Conservation (phyloP, 371 early-diverging fungal genomes). For the Mortierella sp. region DNA sequence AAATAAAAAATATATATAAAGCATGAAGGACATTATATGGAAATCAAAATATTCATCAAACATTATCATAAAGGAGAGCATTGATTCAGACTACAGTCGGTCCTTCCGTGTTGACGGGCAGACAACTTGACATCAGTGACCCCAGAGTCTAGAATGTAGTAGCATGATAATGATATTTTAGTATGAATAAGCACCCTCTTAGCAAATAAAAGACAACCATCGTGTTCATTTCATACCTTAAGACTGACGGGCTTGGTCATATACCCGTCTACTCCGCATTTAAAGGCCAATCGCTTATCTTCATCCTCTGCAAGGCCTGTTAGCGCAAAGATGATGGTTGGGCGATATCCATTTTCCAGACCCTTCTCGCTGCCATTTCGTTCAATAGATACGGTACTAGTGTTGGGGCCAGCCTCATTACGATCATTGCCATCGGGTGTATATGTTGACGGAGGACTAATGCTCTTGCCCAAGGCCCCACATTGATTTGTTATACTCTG, state of each 20-base stretch:
- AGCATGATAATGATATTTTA: background rate
- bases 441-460: background rate
- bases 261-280: constrained; percentile 61
- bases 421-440: background rate
- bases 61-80: background rate
- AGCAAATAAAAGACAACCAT: background rate
- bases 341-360: constrained; percentile 23
- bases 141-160: constrained; percentile 6
- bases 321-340: constrained; percentile 57
- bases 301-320: constrained; percentile 58
- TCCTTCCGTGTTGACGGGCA: constrained; percentile 5
- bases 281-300: constrained; percentile 57
- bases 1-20: background rate
- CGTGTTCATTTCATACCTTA: constrained; percentile 25
- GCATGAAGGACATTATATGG: background rate
- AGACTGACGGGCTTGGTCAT: constrained; percentile 61
- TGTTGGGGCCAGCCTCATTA: background rate
- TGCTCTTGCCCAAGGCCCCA: background rate
- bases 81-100: background rate
- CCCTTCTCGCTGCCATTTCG: background rate
- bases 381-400: background rate
- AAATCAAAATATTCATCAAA: too few species aligned
- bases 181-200: background rate
- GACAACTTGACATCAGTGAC: constrained; percentile 14
- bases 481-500: constrained; percentile 19